These are phyloP conservation scores for Solanum hybrid DNA, from an alignment of 305 asterid species.

Conservation along the genomic window DNA sequence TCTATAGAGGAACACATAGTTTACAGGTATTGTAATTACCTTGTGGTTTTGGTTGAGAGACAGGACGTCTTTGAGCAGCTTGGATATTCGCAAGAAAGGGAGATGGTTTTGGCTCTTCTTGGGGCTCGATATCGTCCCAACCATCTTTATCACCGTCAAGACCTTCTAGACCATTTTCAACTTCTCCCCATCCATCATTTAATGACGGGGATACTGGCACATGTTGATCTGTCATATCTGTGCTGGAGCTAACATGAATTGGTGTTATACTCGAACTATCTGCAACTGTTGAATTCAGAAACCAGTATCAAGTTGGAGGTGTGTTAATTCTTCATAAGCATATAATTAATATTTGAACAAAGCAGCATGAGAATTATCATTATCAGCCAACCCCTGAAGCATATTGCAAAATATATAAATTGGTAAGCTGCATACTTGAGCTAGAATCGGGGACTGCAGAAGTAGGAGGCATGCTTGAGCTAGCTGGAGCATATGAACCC, in stretches of 20 bases:
- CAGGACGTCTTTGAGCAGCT: slow-evolving; percentile 77
- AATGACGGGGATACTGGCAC: slow-evolving; percentile 63
- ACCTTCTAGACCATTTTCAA: slow-evolving; percentile 64
- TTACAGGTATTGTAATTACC: slow-evolving; percentile 24
- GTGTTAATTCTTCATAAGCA: neutral
- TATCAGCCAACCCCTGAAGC: neutral
- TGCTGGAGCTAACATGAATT: slow-evolving; percentile 23
- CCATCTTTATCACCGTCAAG: slow-evolving; percentile 56
- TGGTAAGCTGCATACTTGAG: slow-evolving; percentile 38
- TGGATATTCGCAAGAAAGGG: slow-evolving; percentile 76
- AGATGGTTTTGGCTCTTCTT: slow-evolving; percentile 74
- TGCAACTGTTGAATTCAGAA: slow-evolving; percentile 28
- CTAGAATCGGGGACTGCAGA: slow-evolving; percentile 53
- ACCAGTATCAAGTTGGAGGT: slow-evolving; percentile 12
- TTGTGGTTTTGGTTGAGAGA: slow-evolving; percentile 59
- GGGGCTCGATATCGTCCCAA: slow-evolving; percentile 94
- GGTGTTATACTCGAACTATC: slow-evolving; percentile 41
- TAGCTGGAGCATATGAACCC: slow-evolving; percentile 47
- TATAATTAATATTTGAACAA: neutral
- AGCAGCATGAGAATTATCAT: neutral
- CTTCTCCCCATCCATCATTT: slow-evolving; percentile 96
- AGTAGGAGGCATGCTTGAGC: slow-evolving; percentile 43
- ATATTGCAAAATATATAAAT: neutral
- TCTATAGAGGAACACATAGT: neutral
- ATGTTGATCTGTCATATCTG: slow-evolving; percentile 38